phyloP scores from a whole-genome alignment of 2,329 filamentous ascomycete genomes.

The Xylariaceae sp. region DNA sequence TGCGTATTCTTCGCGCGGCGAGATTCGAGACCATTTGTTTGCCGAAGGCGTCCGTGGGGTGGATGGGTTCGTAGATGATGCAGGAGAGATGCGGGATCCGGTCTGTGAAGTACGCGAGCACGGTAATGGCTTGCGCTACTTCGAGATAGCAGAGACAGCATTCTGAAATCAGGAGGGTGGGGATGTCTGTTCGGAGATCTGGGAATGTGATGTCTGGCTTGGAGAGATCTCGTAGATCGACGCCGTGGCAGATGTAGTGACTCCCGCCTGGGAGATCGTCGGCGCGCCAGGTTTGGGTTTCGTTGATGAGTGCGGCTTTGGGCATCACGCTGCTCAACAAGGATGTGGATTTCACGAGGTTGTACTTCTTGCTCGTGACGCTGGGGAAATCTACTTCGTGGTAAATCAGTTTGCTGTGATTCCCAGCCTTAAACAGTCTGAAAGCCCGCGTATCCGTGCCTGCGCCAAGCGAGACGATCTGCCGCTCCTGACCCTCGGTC shows the following conservation, averaged over 20 bases:
- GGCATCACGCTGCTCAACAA: conserved; percentile 37
- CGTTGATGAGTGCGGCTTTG: conserved; percentile 25
- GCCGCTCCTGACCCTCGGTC: conserved; percentile 41
- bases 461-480: conserved; percentile 88
- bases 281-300: conserved; percentile 39
- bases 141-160: conserved; percentile 91
- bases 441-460: conserved; percentile 90
- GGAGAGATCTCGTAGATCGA: conserved; percentile 64
- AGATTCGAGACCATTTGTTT: conserved; percentile 90
- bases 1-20: conserved; percentile 69
- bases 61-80: conserved; percentile 84
- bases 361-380: conserved; percentile 65
- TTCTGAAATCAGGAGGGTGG: conserved; percentile 86
- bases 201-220: conserved; percentile 29
- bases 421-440: conserved; percentile 54
- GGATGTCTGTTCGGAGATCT: conserved; percentile 51
- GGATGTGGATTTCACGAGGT: conserved; percentile 44
- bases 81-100: conserved; percentile 49
- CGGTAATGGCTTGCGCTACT: conserved; percentile 54
- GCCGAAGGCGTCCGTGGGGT: conserved; percentile 79
- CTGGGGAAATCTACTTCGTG: conserved; percentile 87
- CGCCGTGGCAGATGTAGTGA: conserved; percentile 53
- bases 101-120: conserved; percentile 60
- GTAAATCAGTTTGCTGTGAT: conserved; percentile 55
- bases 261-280: conserved; percentile 35